Conservation (phyloP, 768 basidiomycete species). For the Hericium alpestre region DNA sequence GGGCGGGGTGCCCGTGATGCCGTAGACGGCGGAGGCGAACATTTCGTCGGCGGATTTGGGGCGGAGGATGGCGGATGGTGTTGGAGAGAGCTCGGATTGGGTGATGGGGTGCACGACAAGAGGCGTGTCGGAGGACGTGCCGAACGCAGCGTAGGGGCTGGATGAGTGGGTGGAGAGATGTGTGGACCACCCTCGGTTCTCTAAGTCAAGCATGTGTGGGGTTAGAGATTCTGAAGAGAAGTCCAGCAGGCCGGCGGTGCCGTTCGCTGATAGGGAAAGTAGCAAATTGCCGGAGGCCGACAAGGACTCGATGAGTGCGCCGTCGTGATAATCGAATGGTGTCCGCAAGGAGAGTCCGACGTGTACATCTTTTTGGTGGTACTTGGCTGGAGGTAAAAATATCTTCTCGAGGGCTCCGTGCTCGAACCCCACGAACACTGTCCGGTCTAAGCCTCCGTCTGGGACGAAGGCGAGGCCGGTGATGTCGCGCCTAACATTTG, state of each 20-base stretch:
- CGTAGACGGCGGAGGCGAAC: slow-evolving; percentile 56
- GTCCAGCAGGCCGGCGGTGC: slow-evolving; percentile 33
- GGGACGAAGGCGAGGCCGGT: slow-evolving; percentile 42
- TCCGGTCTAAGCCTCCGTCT: slow-evolving; percentile 33
- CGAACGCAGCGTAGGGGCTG: slow-evolving; percentile 56
- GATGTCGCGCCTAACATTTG: slow-evolving; percentile 33
- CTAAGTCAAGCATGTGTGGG: slow-evolving; percentile 31
- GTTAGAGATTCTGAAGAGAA: slow-evolving; percentile 9
- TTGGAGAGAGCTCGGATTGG: slow-evolving; percentile 32
- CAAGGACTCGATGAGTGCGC: slow-evolving; percentile 47
- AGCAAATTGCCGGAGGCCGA: slow-evolving; percentile 33
- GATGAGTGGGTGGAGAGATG: slow-evolving; percentile 43
- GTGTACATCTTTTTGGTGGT: slow-evolving; percentile 6
- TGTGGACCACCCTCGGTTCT: slow-evolving; percentile 51
- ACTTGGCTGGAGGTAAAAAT: slow-evolving; percentile 19
- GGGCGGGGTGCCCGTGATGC: slow-evolving; percentile 48
- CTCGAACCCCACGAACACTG: slow-evolving; percentile 46
- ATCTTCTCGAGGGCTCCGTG: slow-evolving; percentile 49
- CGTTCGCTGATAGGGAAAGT: slow-evolving; percentile 49
- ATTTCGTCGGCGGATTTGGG: slow-evolving; percentile 14
- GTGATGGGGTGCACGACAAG: slow-evolving; percentile 47
- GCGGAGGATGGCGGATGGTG: slow-evolving; percentile 38
- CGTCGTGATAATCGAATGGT: slow-evolving; percentile 22
- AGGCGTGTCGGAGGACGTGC: slow-evolving; percentile 49
- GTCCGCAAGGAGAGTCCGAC: slow-evolving; percentile 14